phyloP scores from a whole-genome alignment of 768 basidiomycete species.

The Rhodotorula graminis region DNA sequence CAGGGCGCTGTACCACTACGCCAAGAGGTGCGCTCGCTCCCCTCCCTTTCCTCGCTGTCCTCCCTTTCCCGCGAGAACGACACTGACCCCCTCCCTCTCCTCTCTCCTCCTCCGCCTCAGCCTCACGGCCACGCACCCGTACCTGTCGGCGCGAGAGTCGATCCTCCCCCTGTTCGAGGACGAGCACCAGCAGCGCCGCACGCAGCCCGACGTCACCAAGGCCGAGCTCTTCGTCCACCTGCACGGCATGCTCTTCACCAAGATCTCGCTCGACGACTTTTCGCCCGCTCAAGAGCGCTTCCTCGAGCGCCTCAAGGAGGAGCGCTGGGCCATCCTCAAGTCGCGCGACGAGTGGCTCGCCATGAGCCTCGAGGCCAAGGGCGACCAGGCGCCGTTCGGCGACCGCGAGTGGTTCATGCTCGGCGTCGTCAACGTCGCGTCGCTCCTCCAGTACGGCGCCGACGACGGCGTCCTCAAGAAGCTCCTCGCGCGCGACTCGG shows the following conservation, averaged over 20 bases:
- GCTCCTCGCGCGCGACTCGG: constrained; percentile 20
- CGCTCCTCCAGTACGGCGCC: constrained; percentile 81
- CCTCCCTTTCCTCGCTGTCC: constrained; percentile 13
- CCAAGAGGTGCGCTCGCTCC: constrained; percentile 67
- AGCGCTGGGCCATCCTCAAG: constrained; percentile 18
- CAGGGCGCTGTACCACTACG: constrained; percentile 83
- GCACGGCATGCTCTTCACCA: constrained; percentile 96
- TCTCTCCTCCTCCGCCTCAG: constrained; percentile 49
- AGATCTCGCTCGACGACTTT: constrained; percentile 90
- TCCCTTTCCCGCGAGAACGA: background rate
- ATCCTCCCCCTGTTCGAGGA: constrained; percentile 82
- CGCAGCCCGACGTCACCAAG: constrained; percentile 63
- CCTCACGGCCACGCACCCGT: constrained; percentile 85
- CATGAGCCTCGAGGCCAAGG: constrained; percentile 50
- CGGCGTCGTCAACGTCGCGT: constrained; percentile 75
- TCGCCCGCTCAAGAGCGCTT: constrained; percentile 71
- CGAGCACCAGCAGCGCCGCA: constrained; percentile 65
- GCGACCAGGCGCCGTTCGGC: constrained; percentile 6
- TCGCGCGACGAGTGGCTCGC: background rate
- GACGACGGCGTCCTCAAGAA: constrained; percentile 65
- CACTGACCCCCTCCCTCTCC: constrained; percentile 1
- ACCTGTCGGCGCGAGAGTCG: constrained; percentile 80
- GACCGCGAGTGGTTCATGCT: constrained; percentile 92
- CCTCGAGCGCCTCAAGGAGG: constrained; percentile 56
- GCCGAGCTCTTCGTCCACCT: constrained; percentile 82